Evolutionary conservation across 106 monocot species (phyloP).

Genomic region (Dendrobium huoshanense): DNA sequence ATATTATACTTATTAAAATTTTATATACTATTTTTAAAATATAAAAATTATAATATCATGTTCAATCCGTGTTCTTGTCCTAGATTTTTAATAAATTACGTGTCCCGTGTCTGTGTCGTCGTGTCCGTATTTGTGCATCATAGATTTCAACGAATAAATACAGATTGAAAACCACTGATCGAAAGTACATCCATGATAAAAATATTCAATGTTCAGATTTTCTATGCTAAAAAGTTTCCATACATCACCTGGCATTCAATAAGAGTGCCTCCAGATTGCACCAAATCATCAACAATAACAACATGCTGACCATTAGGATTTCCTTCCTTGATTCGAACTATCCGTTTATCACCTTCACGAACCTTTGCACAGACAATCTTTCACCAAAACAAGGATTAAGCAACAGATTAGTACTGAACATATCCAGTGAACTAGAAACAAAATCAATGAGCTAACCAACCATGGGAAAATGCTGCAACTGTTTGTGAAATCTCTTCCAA

Average conservation of each 20-base stretch:
- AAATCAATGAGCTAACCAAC: conserved; percentile 54
- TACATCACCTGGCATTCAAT: conserved; percentile 80
- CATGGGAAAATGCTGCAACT: conserved; percentile 77
- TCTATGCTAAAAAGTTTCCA: background rate
- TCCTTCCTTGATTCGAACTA: conserved; percentile 87
- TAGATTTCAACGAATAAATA: background rate
- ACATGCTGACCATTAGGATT: conserved; percentile 76
- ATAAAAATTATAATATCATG: too few species aligned
- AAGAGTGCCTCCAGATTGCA: conserved; percentile 92
- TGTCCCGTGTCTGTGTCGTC: too few species aligned
- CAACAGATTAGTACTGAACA: background rate
- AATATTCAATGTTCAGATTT: background rate
- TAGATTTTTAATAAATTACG: too few species aligned
- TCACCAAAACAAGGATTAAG: conserved; percentile 2
- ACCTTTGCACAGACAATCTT: conserved; percentile 89
- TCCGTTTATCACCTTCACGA: conserved; percentile 89
- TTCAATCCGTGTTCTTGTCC: too few species aligned
- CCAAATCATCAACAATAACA: conserved; percentile 95
- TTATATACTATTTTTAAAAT: too few species aligned
- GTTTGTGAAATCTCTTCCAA: conserved; percentile 99
- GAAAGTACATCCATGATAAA: too few species aligned
- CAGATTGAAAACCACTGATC: background rate
- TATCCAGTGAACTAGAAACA: background rate
- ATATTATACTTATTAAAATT: too few species aligned
- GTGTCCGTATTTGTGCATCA: too few species aligned